phyloP scores from a whole-genome alignment of 495 filamentous ascomycete species.

The Lepidopterella palustris region DNA sequence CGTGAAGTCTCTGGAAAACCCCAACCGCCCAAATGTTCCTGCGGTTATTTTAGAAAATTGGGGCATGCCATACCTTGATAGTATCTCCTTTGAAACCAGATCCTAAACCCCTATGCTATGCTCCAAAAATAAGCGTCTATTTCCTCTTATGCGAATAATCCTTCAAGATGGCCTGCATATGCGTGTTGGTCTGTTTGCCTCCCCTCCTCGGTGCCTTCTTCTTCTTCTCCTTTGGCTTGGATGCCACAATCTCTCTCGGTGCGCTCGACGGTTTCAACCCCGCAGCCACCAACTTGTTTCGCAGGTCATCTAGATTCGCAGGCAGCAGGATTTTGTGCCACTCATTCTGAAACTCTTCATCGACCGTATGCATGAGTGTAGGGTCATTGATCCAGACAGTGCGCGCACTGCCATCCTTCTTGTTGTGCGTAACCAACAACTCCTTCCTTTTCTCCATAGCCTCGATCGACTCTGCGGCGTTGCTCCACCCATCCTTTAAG shows the following conservation, averaged over 20 bases:
- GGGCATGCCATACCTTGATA: too few relatives aligned
- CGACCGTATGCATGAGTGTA: constrained; percentile 64
- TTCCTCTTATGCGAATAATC: constrained; percentile 67
- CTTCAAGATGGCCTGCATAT: constrained; percentile 82
- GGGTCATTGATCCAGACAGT: constrained; percentile 88
- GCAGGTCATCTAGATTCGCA: constrained; percentile 58
- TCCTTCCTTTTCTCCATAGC: constrained; percentile 70
- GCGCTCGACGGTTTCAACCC: constrained; percentile 43
- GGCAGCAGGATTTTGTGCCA: constrained; percentile 82
- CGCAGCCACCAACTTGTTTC: constrained; percentile 45
- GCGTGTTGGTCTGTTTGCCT: constrained; percentile 84
- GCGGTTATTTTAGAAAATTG: too few relatives aligned
- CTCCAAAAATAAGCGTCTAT: constrained; percentile 17
- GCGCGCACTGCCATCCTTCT: constrained; percentile 81
- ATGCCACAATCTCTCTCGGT: constrained; percentile 48
- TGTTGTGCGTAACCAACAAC: constrained; percentile 77
- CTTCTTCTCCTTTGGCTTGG: constrained; percentile 56
- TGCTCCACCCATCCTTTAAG: constrained; percentile 89
- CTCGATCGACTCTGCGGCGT: constrained; percentile 68
- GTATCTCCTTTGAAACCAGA: not conserved
- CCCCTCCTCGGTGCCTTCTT: constrained; percentile 59
- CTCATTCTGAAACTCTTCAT: constrained; percentile 71
- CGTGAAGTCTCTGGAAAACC: too few relatives aligned
- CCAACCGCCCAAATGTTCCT: too few relatives aligned
- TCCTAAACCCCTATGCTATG: constrained; percentile 17